Evolutionary conservation across 2,329 filamentous ascomycete genomes (phyloP).

Genomic region (Colletotrichum neosansevieriae): DNA sequence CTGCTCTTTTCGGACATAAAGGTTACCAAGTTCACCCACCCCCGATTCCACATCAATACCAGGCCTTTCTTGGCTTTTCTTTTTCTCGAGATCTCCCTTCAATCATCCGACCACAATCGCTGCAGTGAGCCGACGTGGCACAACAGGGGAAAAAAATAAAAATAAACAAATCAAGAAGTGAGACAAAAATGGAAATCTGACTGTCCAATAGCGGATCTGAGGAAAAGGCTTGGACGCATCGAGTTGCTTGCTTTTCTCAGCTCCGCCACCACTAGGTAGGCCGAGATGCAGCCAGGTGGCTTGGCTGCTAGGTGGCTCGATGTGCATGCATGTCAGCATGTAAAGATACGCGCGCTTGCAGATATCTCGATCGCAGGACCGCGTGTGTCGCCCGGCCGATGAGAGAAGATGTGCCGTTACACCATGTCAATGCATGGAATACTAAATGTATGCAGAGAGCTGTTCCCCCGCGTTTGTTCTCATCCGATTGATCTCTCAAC

Average conservation of each 20-base stretch:
- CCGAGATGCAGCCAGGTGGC: too few species aligned
- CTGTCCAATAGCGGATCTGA: not conserved
- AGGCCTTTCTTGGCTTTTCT: too few species aligned
- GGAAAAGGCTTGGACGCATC: not conserved
- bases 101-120: too few species aligned
- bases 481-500: not conserved
- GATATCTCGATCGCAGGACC: not conserved
- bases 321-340: not conserved
- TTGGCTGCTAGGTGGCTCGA: not conserved
- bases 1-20: too few species aligned
- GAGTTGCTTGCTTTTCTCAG: constrained; percentile 15
- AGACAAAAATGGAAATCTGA: not conserved
- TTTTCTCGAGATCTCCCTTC: not conserved
- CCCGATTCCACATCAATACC: not conserved
- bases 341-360: not conserved
- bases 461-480: not conserved
- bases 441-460: not conserved
- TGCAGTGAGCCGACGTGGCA: not conserved
- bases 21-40: too few species aligned
- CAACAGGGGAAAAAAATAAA: not conserved
- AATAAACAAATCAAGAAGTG: not conserved
- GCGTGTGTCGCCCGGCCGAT: not conserved
- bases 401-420: not conserved
- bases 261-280: constrained; percentile 1
- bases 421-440: not conserved